Base-by-base conservation (phyloP, 1,284 basidiomycete genomes). In the Trichosporon coremiiforme region DNA sequence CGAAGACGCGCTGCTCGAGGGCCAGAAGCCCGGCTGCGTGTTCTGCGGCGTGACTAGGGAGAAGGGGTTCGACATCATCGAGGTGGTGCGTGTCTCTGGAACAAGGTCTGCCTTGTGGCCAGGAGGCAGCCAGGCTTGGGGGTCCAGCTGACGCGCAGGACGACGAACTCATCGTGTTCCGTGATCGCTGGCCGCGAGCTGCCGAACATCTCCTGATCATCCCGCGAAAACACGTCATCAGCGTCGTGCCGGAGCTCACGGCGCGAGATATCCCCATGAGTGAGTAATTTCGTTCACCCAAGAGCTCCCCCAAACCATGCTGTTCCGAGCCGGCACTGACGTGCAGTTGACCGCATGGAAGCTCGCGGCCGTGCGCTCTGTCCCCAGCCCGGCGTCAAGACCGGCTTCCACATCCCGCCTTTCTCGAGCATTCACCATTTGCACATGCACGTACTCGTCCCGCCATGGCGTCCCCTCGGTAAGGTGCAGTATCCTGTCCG, bases 341-440 rank as follows among this genome's bases (percentile, higher is more conserved):
- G n/a, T n/a, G n/a, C n/a, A 90, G 90, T 92, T 9, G 82, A 81
- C 70, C 82, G 84, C 15, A 91, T 93, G 90, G 84, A 86, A 74
- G 77, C 77, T 6, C 86, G 91, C 41, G 91, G 89, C 2, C 79
- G 87, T 62, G 57, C 79, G 88, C 67, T 83, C 74, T 70, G 66
- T 6, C 66, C 65, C 6, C 79, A 20, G 68, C 60, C 74, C 66
- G 35, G 41, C 64, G 69, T n/a, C 66, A 91, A 89, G 71, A 85
- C 91, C 80, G 91, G 91, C 1, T 93, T 91, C 75, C 91, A 93
- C 79, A 91, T 93, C 72, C 90, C 92, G 0, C 92, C 92, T 0
- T 91, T 91, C 80, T 89, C 88, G 70, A 90, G 89, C n/a, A 87
- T 94, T 2, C 83, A 89, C 33, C 92, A 94, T 80, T 84, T 94